Base-by-base conservation (phyloP, 2,329 filamentous ascomycete species). In the Cryphonectria japonica region DNA sequence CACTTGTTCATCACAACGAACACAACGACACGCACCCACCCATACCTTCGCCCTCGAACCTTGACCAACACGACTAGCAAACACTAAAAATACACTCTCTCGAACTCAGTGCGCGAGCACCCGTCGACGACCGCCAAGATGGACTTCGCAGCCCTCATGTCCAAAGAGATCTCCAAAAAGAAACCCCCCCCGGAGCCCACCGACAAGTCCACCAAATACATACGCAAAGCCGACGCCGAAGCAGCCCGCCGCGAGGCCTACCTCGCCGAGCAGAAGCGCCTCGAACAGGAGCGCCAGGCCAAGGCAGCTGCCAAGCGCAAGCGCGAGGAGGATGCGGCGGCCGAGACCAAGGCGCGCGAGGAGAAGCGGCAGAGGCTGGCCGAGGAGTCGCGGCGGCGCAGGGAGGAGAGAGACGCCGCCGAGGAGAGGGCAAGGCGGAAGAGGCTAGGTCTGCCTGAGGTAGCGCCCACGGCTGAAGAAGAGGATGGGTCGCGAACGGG, bases 101-200 rank as follows among this genome's bases (percentile, higher is more conserved):
- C 9, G 22, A 50, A 7, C 46, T 2, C 22, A 50, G 46, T 9
- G 16, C 46, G 16, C 46, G 46, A 9, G 9, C 7, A 11, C 37
- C 4, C 9, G 5, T 29, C 3, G 19, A 16, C 60, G 59, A 32
- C 41, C 16, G 66, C 73, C 78, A 85, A 73, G 75, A 99, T 99
- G 96, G 95, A 99, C 82, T 99, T 99, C 84, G 94, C 94, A 73
- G 89, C 94, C 50, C 85, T 99, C 64, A 97, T 99, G 93, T 90
- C 93, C 77, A 92, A 94, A 79, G 94, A 97, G 82, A 96, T 99
- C 78, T 89, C 93, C 77, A 97, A 96, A 81, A 86, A 91, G 75
- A 93, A 93, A 80, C 82, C 39, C 57, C 78, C n/a, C 69, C 77
- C 43, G 0, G 50, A 74, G 68, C 60, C 75, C 46, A 50, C 76